Evolutionary conservation across 352 stramenopile genomes (phyloP), one percentile per base, ranked within the genome.

Genomic region (Stramenopiles sp.): DNA sequence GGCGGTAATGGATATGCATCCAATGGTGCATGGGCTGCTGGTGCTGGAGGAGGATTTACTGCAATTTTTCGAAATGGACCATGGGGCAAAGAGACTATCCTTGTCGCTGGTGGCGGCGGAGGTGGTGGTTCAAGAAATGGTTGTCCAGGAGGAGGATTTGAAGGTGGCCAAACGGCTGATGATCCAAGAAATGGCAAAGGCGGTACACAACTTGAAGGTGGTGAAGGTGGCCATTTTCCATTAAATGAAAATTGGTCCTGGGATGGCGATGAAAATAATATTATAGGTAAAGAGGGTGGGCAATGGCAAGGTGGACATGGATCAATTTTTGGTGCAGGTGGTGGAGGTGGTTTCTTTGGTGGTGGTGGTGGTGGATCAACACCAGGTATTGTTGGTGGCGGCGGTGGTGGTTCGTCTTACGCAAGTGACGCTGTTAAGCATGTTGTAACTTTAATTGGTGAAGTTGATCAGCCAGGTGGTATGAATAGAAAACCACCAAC

Each of bases 371-470:
- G 69, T 78, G 69, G 69, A 6, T 6, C 7, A 32, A 78, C 69
- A 7, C 23, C 69, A 7, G 69, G 69, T 7, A n/a, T 78, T 7
- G n/a, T 23, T 7, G 69, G 69, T 32, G 69, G 69, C 7, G 69
- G 69, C 69, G 69, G 69, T 30, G 69, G 69, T 32, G 69, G 69
- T 6, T 78, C 69, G n/a, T 78, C 69, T 6, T 78, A 63, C 23
- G 69, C 69, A n/a, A n/a, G n/a, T n/a, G n/a, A n/a, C n/a, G n/a
- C n/a, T n/a, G n/a, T n/a, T n/a, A n/a, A n/a, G n/a, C n/a, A n/a
- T n/a, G n/a, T n/a, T n/a, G n/a, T n/a, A n/a, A n/a, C n/a, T n/a
- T n/a, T n/a, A n/a, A n/a, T n/a, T n/a, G n/a, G n/a, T n/a, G n/a
- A n/a, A n/a, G n/a, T n/a, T n/a, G n/a, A n/a, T n/a, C n/a, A n/a